phyloP scores from a whole-genome alignment of 495 filamentous ascomycete genomes.

The Hypoxylon cercidicola region DNA sequence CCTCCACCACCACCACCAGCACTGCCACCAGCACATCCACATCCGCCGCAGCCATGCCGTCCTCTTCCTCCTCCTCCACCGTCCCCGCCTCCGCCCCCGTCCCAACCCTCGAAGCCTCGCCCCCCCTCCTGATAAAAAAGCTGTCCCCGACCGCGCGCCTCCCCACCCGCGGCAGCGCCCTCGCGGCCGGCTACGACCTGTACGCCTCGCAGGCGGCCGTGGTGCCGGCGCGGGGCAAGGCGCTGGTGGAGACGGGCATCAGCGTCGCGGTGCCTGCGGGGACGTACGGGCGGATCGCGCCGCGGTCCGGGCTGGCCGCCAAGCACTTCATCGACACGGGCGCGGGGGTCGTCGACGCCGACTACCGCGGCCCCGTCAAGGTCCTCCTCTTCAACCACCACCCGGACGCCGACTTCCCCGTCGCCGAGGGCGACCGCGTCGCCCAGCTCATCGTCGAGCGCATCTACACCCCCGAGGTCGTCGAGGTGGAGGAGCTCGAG shows the following conservation, averaged over 20 bases:
- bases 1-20: conserved; percentile 21
- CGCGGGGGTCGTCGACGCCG: conserved; percentile 96
- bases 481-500: conserved; percentile 86
- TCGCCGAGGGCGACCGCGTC: conserved; percentile 87
- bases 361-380: conserved; percentile 94
- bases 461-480: conserved; percentile 90
- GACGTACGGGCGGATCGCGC: conserved; percentile 92
- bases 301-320: conserved; percentile 87
- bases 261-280: conserved; percentile 86
- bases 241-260: conserved; percentile 88
- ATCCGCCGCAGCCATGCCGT: conserved; percentile 24
- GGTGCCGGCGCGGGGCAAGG: conserved; percentile 85
- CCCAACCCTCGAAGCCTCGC: conserved; percentile 48
- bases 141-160: conserved; percentile 75
- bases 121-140: conserved; percentile 84
- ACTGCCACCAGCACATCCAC: conserved; percentile 20
- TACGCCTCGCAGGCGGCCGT: conserved; percentile 76
- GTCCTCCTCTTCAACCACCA: conserved; percentile 93
- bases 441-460: conserved; percentile 94
- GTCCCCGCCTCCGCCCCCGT: conserved; percentile 51
- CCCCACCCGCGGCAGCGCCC: conserved; percentile 87
- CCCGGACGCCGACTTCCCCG: conserved; percentile 81
- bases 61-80: conserved; percentile 31
- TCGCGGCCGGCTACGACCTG: conserved; percentile 93
- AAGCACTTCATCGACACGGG: conserved; percentile 96